These are phyloP conservation scores for Lachancea quebecensis DNA, from an alignment of 805 yeast species.

Conservation along the genomic window DNA sequence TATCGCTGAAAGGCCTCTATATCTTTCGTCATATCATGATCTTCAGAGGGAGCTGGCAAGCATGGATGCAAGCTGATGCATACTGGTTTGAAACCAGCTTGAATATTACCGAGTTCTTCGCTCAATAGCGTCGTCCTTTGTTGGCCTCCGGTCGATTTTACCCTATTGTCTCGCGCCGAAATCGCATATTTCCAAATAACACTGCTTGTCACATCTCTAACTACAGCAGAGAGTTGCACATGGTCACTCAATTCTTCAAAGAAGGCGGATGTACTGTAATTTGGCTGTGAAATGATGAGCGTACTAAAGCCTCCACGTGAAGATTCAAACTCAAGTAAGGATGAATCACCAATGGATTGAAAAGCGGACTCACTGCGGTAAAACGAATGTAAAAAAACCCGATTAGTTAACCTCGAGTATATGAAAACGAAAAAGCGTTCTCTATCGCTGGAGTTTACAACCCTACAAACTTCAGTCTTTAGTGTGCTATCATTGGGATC, in stretches of 20 bases:
- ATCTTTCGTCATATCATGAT: slow-evolving; percentile 36
- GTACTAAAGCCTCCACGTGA: background rate
- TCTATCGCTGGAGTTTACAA: background rate
- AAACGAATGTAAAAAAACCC: slow-evolving; percentile 19
- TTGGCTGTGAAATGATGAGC: too few relatives aligned
- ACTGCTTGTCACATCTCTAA: background rate
- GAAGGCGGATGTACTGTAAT: too few relatives aligned
- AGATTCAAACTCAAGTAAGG: slow-evolving; percentile 13
- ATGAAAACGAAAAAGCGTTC: slow-evolving; percentile 13
- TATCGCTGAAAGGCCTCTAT: slow-evolving; percentile 37
- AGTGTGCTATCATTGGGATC: slow-evolving; percentile 49
- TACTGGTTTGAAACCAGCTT: background rate
- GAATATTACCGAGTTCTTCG: background rate
- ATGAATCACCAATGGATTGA: slow-evolving; percentile 16
- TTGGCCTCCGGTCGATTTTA: background rate
- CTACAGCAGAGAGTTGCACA: background rate
- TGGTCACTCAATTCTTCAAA: too few relatives aligned
- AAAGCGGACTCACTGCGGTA: slow-evolving; percentile 8
- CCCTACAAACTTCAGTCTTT: slow-evolving; percentile 30
- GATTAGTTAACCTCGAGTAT: slow-evolving; percentile 16
- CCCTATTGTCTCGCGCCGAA: background rate
- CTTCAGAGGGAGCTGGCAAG: background rate
- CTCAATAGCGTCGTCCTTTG: background rate
- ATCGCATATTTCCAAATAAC: background rate
- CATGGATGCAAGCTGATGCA: background rate